Percentiles rank a stretch among this genome's conserved stretches.
phyloP scores from a whole-genome alignment of 2,329 filamentous ascomycete genomes.

The Rhexocercosporidium sp. region DNA sequence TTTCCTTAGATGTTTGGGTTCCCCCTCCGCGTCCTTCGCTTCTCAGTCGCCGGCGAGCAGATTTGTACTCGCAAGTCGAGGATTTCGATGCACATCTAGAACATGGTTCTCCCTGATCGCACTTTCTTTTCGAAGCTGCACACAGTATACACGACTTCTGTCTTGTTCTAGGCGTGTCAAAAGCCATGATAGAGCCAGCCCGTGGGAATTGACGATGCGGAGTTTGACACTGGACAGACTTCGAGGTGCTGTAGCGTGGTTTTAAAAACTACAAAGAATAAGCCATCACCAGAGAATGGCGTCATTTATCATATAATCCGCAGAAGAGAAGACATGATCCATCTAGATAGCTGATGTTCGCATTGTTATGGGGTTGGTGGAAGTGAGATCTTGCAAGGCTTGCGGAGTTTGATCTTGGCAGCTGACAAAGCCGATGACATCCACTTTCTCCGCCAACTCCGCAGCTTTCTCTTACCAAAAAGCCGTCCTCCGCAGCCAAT shows the following conservation, averaged over 20 bases:
- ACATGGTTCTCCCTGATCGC: slow-evolving; percentile 23
- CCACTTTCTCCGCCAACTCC: neutral
- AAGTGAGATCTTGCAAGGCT: neutral
- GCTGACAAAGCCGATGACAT: neutral
- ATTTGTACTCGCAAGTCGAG: slow-evolving; percentile 22
- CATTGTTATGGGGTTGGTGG: neutral
- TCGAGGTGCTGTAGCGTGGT: too few relatives aligned
- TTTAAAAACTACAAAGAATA: too few relatives aligned
- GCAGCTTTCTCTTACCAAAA: neutral
- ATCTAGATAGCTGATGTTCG: neutral
- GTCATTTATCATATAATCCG: neutral
- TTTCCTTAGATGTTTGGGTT: neutral
- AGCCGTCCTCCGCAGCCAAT: too few relatives aligned
- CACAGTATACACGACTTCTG: slow-evolving; percentile 29
- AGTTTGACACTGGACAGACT: neutral
- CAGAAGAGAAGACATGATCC: neutral
- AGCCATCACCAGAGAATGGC: too few relatives aligned
- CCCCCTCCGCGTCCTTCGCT: neutral
- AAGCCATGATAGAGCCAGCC: neutral
- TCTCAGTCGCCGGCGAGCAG: neutral
- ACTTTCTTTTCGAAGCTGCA: slow-evolving; percentile 25
- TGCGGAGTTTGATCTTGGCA: slow-evolving; percentile 1
- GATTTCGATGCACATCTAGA: slow-evolving; percentile 18
- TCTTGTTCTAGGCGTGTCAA: slow-evolving; percentile 3
- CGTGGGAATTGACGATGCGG: neutral